Conservation (phyloP, 2,329 filamentous ascomycete species). For the Sarocladium brachiariae region DNA sequence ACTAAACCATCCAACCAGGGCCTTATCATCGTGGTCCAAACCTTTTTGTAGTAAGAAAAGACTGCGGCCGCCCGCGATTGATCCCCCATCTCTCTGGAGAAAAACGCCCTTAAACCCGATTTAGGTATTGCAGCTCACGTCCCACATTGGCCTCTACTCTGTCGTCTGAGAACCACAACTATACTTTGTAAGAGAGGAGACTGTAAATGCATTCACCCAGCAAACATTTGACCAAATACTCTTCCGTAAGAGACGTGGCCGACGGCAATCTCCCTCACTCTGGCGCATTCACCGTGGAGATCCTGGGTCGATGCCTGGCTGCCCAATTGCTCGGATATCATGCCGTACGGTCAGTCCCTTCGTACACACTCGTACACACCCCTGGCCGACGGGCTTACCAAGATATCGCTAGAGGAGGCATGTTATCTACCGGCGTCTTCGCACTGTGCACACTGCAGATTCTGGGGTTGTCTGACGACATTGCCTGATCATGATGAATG, state of each 20-base stretch:
- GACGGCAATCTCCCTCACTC: not conserved
- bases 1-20: too few species aligned
- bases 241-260: not conserved
- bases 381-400: slow-evolving; percentile 1
- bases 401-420: not conserved
- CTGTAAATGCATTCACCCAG: too few species aligned
- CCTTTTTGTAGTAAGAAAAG: not conserved
- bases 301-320: not conserved
- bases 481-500: not conserved
- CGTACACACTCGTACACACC: not conserved
- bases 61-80: not conserved
- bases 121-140: not conserved
- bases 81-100: not conserved
- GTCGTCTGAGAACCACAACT: too few species aligned
- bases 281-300: not conserved
- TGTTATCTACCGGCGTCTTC: not conserved
- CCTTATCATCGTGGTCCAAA: slow-evolving; percentile 1
- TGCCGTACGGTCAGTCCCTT: not conserved
- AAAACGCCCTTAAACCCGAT: slow-evolving; percentile 2
- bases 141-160: not conserved
- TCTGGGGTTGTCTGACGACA: slow-evolving; percentile 1
- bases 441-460: not conserved
- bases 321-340: not conserved
- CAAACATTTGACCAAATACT: not conserved
- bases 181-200: too few species aligned